Percentiles rank a stretch among this genome's conserved stretches.
phyloP scores from a whole-genome alignment of 2,329 filamentous ascomycete species.

The Biscogniauxia marginata region DNA sequence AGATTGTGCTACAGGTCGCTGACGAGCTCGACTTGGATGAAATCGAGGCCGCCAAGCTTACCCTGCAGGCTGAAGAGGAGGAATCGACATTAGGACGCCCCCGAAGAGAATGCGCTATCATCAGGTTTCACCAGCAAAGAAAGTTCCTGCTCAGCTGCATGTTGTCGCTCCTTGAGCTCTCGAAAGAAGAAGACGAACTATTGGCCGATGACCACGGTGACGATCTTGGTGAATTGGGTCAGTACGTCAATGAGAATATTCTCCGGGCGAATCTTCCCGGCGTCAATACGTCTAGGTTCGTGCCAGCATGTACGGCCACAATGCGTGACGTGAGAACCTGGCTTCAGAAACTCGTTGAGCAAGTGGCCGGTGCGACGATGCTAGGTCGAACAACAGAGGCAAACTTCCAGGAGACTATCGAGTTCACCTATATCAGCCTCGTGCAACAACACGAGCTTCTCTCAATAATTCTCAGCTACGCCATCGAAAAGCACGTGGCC shows the following conservation, averaged over 20 bases:
- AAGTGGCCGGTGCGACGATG: constrained; percentile 70
- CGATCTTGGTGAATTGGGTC: constrained; percentile 51
- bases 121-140: constrained; percentile 84
- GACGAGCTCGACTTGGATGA: constrained; percentile 92
- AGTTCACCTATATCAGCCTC: constrained; percentile 77
- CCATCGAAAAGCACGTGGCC: constrained; percentile 74
- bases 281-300: constrained; percentile 57
- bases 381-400: constrained; percentile 60
- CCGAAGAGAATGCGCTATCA: constrained; percentile 74
- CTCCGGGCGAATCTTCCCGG: constrained; percentile 49
- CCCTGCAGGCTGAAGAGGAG: constrained; percentile 72
- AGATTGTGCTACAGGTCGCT: constrained; percentile 76
- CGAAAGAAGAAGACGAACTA: constrained; percentile 59
- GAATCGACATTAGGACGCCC: constrained; percentile 67
- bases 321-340: constrained; percentile 77
- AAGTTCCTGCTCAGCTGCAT: constrained; percentile 81
- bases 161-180: constrained; percentile 72
- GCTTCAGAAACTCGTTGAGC: constrained; percentile 74
- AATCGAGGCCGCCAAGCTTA: constrained; percentile 73
- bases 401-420: constrained; percentile 72
- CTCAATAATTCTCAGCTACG: constrained; percentile 73
- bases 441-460: constrained; percentile 88
- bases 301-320: constrained; percentile 70
- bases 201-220: constrained; percentile 49
- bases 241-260: constrained; percentile 56